phyloP scores from a whole-genome alignment of 176 grass and related monocot genomes.

The Triticum dicoccoides region DNA sequence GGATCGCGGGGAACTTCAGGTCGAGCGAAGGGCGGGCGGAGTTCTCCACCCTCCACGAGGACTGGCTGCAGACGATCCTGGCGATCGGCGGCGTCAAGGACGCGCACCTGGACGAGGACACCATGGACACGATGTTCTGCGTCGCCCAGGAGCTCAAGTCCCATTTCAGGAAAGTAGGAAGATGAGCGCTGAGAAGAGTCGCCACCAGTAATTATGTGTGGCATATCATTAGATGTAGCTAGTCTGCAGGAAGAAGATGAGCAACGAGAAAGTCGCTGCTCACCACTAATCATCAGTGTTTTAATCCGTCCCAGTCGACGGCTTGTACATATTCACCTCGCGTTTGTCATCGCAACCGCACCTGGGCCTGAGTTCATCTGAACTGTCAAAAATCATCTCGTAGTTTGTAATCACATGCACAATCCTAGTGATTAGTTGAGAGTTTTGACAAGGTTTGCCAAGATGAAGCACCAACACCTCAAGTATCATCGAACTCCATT shows the following conservation, averaged over 20 bases:
- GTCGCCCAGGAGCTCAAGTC: slow-evolving; percentile 75
- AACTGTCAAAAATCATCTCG: not conserved
- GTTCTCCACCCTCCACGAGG: slow-evolving; percentile 88
- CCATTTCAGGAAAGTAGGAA: slow-evolving; percentile 29
- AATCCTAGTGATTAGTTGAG: not conserved
- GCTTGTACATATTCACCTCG: too few species aligned
- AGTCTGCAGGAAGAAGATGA: too few species aligned
- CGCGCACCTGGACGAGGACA: slow-evolving; percentile 56
- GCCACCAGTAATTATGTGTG: not conserved
- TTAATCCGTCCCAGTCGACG: not conserved
- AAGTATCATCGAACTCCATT: not conserved
- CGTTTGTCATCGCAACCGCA: not conserved
- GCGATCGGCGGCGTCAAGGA: slow-evolving; percentile 27
- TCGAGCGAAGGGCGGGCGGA: slow-evolving; percentile 64
- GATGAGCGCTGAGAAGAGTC: not conserved
- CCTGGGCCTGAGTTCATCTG: not conserved
- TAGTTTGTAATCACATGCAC: not conserved
- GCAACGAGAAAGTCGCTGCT: not conserved
- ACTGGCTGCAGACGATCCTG: slow-evolving; percentile 65
- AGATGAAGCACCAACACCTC: too few species aligned
- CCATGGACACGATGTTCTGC: slow-evolving; percentile 64
- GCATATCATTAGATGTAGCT: not conserved
- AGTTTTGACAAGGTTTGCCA: not conserved
- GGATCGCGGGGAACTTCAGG: slow-evolving; percentile 61
- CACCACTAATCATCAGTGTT: slow-evolving; percentile 17